Evolutionary conservation across 768 basidiomycete species (phyloP).

Genomic region (Boletus coccyginus): DNA sequence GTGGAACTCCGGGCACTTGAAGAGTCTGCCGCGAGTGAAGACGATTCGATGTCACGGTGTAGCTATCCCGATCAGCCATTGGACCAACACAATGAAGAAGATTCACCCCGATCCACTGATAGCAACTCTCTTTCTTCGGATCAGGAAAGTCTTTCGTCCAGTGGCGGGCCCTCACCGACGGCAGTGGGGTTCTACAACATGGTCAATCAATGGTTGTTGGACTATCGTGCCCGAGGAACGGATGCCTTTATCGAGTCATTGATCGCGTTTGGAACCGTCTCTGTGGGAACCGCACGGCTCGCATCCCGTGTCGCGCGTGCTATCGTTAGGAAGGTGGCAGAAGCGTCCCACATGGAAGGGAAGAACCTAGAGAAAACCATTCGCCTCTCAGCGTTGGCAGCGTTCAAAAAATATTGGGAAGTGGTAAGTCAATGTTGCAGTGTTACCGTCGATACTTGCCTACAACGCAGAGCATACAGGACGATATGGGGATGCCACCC

Average conservation of each 20-base stretch:
- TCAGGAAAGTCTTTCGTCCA: constrained; percentile 10
- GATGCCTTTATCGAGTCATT: constrained; percentile 15
- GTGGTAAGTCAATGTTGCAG: constrained; percentile 8
- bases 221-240: constrained; percentile 18
- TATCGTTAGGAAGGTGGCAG: constrained; percentile 2
- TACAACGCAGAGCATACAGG: constrained; percentile 8
- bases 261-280: constrained; percentile 13
- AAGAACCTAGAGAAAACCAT: constrained; percentile 8
- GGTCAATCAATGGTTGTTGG: constrained; percentile 20
- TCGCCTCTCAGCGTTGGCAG: constrained; percentile 12
- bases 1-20: neutral
- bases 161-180: neutral
- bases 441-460: neutral
- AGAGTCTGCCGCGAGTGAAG: neutral
- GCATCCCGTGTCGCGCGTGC: constrained; percentile 17
- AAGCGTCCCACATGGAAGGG: constrained; percentile 10
- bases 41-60: neutral
- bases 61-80: neutral
- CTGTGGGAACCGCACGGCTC: constrained; percentile 10
- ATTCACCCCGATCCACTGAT: neutral
- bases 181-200: constrained; percentile 12
- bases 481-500: constrained; percentile 3
- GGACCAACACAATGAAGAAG: neutral
- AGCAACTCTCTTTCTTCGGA: constrained; percentile 7
- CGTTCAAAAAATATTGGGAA: constrained; percentile 17